Base-by-base conservation (phyloP, 805 yeast genomes). In the Teunomyces atbi region DNA sequence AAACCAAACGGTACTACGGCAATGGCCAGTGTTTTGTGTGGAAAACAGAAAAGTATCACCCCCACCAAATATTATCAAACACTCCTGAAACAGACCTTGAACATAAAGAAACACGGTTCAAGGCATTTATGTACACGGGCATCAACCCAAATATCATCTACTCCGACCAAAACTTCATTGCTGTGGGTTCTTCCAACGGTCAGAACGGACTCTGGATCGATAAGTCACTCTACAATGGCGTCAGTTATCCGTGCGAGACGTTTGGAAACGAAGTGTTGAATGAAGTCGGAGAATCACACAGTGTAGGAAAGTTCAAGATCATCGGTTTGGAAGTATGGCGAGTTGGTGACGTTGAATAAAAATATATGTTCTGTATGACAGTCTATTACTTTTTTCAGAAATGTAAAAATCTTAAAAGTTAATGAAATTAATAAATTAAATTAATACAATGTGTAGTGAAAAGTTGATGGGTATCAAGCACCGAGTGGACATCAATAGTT, bases 1-100 rank as follows among this genome's bases (percentile, higher is more conserved):
- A 88, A 42, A 78, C 79, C 41, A 81, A 80, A 56, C 74, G 88
- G 47, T 92, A 83, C 66, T 86, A 84, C 56, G 99, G 99, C 0
- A 91, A 91, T 66, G 97, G 97, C 0, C 97, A 92, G 63, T 90
- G 98, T 60, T 91, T 94, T 57, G 72, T 92, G 18, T 92, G 97
- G 96, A 86, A 84, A 53, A 59, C 78, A n/a, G 86, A 81, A 50
- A 65, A 60, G 73, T 74, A 44, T 62, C 65, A 54, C 28, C 58
- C 54, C 2, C 45, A 46, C 23, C 37, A 49, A 15, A 37, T 55
- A n/a, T 39, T 42, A n/a, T 30, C 27, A 6, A n/a, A n/a, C 6
- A 15, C 38, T 7, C 23, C 12, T 15, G 35, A 20, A 11, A 30
- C 20, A 7, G 13, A 20, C 8, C 8, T 7, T 13, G 11, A 34